Evolutionary conservation across 495 filamentous ascomycete species (phyloP).

Genomic region (Aspergillus sparsus): DNA sequence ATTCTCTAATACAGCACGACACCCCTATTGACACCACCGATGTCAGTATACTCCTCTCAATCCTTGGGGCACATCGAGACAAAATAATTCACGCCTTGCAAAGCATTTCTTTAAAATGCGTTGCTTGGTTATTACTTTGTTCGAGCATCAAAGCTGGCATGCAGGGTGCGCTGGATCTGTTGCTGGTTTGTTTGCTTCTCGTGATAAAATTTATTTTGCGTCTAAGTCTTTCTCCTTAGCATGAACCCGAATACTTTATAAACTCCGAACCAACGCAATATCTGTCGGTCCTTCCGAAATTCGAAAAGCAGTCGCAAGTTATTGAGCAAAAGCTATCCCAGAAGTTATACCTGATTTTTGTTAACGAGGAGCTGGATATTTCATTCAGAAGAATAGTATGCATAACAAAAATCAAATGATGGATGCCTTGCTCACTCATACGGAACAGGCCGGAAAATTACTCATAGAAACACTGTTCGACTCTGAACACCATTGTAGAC

Average conservation of each 20-base stretch:
- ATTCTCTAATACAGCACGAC: slow-evolving; percentile 5
- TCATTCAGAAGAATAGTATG: slow-evolving; percentile 22
- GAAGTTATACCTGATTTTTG: slow-evolving; percentile 13
- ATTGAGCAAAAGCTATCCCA: slow-evolving; percentile 4
- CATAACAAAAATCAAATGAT: not conserved
- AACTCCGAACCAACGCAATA: not conserved
- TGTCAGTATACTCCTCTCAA: slow-evolving; percentile 1
- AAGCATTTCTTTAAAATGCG: slow-evolving; percentile 9
- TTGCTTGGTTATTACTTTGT: slow-evolving; percentile 19
- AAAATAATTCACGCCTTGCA: slow-evolving; percentile 4
- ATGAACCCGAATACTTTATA: slow-evolving; percentile 5
- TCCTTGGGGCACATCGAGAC: slow-evolving; percentile 1
- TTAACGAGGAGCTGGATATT: not conserved
- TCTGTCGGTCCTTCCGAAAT: not conserved
- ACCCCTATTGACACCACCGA: not conserved
- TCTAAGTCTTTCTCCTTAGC: slow-evolving; percentile 12
- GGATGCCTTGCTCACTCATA: slow-evolving; percentile 5
- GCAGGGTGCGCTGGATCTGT: slow-evolving; percentile 17
- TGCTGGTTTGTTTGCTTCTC: slow-evolving; percentile 15
- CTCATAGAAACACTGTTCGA: slow-evolving; percentile 18
- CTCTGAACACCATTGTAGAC: not conserved
- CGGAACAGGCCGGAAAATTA: slow-evolving; percentile 22
- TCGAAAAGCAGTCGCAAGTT: not conserved
- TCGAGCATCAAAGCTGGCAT: not conserved
- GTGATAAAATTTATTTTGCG: not conserved